Conservation (phyloP, 306 rosid genomes). For the Myrica gale region DNA sequence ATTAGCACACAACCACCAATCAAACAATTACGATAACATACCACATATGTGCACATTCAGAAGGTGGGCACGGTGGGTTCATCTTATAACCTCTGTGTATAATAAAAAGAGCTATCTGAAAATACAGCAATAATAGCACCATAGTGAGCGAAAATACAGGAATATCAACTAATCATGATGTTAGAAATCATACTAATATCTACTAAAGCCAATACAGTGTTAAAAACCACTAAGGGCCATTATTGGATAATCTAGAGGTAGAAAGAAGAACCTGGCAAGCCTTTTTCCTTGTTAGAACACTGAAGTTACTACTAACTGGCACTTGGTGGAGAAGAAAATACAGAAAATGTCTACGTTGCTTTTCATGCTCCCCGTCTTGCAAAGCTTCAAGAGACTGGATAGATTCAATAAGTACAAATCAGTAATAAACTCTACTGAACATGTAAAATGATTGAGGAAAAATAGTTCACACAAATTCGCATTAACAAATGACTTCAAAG, state of each 20-base stretch:
- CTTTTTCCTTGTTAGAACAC: conserved; percentile 73
- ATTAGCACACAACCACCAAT: background rate
- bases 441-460: background rate
- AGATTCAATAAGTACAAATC: conserved; percentile 26
- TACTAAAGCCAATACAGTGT: conserved; percentile 14
- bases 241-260: conserved; percentile 30
- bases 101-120: conserved; percentile 89
- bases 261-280: conserved; percentile 75
- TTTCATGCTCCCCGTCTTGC: conserved; percentile 96
- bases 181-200: background rate
- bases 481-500: conserved; percentile 5
- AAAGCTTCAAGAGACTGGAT: conserved; percentile 95
- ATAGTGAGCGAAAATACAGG: conserved; percentile 23
- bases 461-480: background rate
- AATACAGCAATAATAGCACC: conserved; percentile 41
- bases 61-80: conserved; percentile 96
- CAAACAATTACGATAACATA: conserved; percentile 30
- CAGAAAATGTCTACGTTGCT: conserved; percentile 89
- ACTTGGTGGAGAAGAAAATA: conserved; percentile 98
- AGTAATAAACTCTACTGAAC: conserved; percentile 18
- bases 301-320: conserved; percentile 91
- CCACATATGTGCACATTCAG: conserved; percentile 96
- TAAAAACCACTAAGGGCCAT: conserved; percentile 20
- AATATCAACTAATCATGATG: background rate
- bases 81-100: conserved; percentile 85